Conservation (phyloP, 1,284 basidiomycete genomes). For the Microbotryomycetes sp. region DNA sequence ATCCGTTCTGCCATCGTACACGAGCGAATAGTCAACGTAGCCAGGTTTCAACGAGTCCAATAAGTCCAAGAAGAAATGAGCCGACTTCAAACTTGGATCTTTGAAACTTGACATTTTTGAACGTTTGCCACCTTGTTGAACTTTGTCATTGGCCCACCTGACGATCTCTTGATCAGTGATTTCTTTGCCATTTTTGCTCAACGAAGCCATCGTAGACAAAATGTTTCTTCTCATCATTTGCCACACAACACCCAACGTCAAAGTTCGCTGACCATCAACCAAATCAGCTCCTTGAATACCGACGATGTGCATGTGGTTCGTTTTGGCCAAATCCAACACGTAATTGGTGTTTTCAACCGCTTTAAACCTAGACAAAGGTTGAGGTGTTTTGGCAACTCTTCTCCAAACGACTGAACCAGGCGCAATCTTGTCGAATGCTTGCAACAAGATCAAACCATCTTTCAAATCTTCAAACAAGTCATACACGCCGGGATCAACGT, state of each 20-base stretch:
- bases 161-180: conserved; percentile 91
- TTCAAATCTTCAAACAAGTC: conserved; percentile 94
- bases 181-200: conserved; percentile 68
- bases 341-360: conserved; percentile 98
- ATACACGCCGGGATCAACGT: conserved; percentile 92
- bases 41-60: conserved; percentile 86
- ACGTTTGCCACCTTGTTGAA: conserved; percentile 64
- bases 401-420: conserved; percentile 92
- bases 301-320: conserved; percentile 90
- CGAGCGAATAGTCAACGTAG: conserved; percentile 84
- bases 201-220: conserved; percentile 75
- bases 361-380: conserved; percentile 88
- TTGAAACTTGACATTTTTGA: conserved; percentile 81
- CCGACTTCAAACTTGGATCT: conserved; percentile 83
- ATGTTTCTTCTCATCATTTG: conserved; percentile 92
- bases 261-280: conserved; percentile 81
- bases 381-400: conserved; percentile 81
- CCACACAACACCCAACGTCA: conserved; percentile 95
- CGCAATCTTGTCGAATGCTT: conserved; percentile 92
- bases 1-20: conserved; percentile 63
- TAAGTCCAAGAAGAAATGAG: conserved; percentile 87
- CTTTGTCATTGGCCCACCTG: conserved; percentile 89
- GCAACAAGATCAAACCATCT: conserved; percentile 80
- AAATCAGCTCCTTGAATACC: conserved; percentile 98
- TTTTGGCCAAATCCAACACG: conserved; percentile 81